Base-by-base conservation (phyloP, 805 yeast species). In the Ogataea trehalophila region DNA sequence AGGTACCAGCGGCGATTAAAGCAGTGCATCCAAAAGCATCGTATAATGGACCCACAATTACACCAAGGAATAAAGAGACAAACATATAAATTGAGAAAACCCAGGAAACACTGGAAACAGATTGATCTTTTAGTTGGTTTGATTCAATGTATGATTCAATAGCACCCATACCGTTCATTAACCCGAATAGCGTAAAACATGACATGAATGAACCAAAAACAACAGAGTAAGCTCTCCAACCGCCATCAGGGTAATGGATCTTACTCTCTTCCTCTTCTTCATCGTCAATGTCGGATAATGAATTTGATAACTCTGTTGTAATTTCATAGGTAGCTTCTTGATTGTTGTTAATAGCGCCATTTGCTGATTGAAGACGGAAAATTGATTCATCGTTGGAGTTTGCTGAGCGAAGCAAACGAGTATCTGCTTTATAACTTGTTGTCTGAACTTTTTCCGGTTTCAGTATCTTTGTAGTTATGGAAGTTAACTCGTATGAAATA, bases 141-240 rank as follows among this genome's bases (percentile, higher is more conserved):
- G 65, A 66, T 8, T 79, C 71, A 9, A 83, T 70, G 53, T 81
- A 80, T 0, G 83, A 73, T 62, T 83, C 83, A 37, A 83, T 71
- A 4, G 80, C 84, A 53, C 89, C 88, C 37, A 76, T 68, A 2
- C 82, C 63, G 56, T 83, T 83, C 49, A 79, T 62, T 35, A 79
- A 53, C 1, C 90, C 89, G 48, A 81, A 74, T 39, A 71, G 69
- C 2, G 78, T 76, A 2, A 74, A 65, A 35, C 78, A 67, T 0
- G 87, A 87, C 38, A 77, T 60, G 55, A 80, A 81, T 3, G 79
- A 69, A 2, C 87, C 89, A 23, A 80, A 60, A 0, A 80, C 75
- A 2, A 80, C 83, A 3, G 63, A 49, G 68, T 81, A 79, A 0
- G 87, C 87, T 49, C 61, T 56, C 36, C 62, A 44, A 0, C 88